Percentiles rank a stretch among this genome's conserved stretches.
These are phyloP conservation scores for Sporothrix luriei DNA, from an alignment of 2,329 filamentous ascomycete species.

Conservation along the genomic window DNA sequence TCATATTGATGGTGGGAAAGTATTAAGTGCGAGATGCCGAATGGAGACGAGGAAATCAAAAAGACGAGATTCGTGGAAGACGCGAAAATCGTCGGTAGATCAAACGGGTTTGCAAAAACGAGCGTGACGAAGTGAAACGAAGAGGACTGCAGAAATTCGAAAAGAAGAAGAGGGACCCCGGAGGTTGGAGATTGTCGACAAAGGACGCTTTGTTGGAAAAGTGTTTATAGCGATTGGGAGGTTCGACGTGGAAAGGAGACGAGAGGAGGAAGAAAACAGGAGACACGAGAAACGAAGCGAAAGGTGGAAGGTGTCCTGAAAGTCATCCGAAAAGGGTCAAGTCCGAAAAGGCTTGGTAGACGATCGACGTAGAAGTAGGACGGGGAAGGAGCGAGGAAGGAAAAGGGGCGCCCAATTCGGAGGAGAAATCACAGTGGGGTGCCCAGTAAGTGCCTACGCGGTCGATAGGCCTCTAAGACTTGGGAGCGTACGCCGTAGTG, in stretches of 20 bases:
- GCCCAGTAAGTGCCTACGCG: not conserved
- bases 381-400: constrained; percentile 16
- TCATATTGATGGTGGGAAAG: constrained; percentile 42
- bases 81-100: constrained; percentile 20
- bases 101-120: constrained; percentile 25
- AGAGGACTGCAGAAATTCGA: constrained; percentile 8
- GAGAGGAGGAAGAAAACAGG: constrained; percentile 16
- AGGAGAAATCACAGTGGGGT: constrained; percentile 26
- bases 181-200: constrained; percentile 22
- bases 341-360: constrained; percentile 20
- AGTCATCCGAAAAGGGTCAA: constrained; percentile 31
- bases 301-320: constrained; percentile 33
- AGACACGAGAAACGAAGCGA: constrained; percentile 12
- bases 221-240: constrained; percentile 3
- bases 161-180: constrained; percentile 18
- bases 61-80: constrained; percentile 25
- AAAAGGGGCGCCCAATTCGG: constrained; percentile 11
- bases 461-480: constrained; percentile 6
- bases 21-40: constrained; percentile 30
- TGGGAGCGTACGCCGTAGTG: not conserved
- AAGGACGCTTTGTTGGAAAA: constrained; percentile 10
- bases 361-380: not conserved
- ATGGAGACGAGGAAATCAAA: constrained; percentile 29
- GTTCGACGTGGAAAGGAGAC: constrained; percentile 11
- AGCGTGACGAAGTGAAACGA: constrained; percentile 34